Evolutionary conservation across 305 asterid species (phyloP).

Genomic region (Striga hermonthica): DNA sequence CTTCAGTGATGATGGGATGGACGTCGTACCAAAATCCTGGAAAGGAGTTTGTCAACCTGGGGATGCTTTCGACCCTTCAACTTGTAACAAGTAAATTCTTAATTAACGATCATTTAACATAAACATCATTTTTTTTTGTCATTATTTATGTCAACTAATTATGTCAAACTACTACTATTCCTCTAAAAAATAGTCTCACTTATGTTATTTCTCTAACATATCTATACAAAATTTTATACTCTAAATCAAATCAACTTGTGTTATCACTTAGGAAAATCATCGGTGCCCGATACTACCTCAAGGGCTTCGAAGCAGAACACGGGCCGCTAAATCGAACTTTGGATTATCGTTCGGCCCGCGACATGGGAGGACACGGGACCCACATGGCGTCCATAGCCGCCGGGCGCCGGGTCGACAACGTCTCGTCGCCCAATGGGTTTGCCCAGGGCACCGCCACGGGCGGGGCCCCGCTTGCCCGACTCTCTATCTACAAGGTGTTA

Average conservation of each 20-base stretch:
- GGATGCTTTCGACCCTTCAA: slow-evolving; percentile 72
- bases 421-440: slow-evolving; percentile 80
- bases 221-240: too few relatives aligned
- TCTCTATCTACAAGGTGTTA: slow-evolving; percentile 84
- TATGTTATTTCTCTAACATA: slow-evolving; percentile 3
- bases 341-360: slow-evolving; percentile 71
- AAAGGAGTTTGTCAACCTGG: slow-evolving; percentile 85
- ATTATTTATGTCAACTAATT: too few relatives aligned
- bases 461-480: slow-evolving; percentile 86
- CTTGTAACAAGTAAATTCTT: slow-evolving; percentile 98
- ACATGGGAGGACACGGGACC: slow-evolving; percentile 80
- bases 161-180: slow-evolving; percentile 23
- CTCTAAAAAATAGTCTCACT: slow-evolving; percentile 5
- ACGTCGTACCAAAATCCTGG: slow-evolving; percentile 82
- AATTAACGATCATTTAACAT: too few relatives aligned
- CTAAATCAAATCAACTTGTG: slow-evolving; percentile 12
- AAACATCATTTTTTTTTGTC: too few relatives aligned
- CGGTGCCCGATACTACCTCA: slow-evolving; percentile 84
- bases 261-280: slow-evolving; percentile 65
- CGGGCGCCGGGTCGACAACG: slow-evolving; percentile 67
- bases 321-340: slow-evolving; percentile 40
- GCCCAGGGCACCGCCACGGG: slow-evolving; percentile 90
- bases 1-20: slow-evolving; percentile 71
- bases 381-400: slow-evolving; percentile 98
- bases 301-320: slow-evolving; percentile 76